These are phyloP conservation scores for Rhizopus delemar DNA, from an alignment of 371 early-diverging fungal species.

Conservation along the genomic window DNA sequence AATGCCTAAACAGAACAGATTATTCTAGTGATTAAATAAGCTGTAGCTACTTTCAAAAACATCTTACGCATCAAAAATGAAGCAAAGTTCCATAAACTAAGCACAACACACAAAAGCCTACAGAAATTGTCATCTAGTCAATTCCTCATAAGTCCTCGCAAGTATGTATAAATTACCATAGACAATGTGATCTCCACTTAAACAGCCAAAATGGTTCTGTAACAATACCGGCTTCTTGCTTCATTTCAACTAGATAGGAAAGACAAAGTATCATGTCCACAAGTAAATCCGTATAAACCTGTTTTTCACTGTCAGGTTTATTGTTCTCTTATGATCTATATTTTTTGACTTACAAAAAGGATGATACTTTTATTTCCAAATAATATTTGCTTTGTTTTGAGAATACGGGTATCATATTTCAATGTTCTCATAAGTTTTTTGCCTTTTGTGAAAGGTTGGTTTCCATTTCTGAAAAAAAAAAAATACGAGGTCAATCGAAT, in stretches of 20 bases:
- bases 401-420: constrained; percentile 16
- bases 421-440: constrained; percentile 9
- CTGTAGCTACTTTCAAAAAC: background rate
- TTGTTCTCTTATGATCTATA: background rate
- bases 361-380: constrained; percentile 32
- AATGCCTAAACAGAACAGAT: constrained; percentile 26
- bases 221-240: constrained; percentile 52
- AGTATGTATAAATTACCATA: constrained; percentile 40
- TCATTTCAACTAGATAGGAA: constrained; percentile 67
- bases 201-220: constrained; percentile 62
- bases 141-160: constrained; percentile 6
- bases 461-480: constrained; percentile 17
- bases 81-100: constrained; percentile 47
- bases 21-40: constrained; percentile 15
- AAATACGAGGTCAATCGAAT: background rate
- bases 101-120: constrained; percentile 50
- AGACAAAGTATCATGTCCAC: constrained; percentile 66
- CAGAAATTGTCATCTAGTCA: background rate
- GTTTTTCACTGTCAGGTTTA: background rate
- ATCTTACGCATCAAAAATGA: constrained; percentile 47
- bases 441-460: constrained; percentile 4
- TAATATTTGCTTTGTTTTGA: constrained; percentile 16
- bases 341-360: constrained; percentile 28
- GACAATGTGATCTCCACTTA: constrained; percentile 53
- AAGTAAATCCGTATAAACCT: constrained; percentile 59